phyloP scores from a whole-genome alignment of 148 eudicot genomes.

The Spergularia marina region DNA sequence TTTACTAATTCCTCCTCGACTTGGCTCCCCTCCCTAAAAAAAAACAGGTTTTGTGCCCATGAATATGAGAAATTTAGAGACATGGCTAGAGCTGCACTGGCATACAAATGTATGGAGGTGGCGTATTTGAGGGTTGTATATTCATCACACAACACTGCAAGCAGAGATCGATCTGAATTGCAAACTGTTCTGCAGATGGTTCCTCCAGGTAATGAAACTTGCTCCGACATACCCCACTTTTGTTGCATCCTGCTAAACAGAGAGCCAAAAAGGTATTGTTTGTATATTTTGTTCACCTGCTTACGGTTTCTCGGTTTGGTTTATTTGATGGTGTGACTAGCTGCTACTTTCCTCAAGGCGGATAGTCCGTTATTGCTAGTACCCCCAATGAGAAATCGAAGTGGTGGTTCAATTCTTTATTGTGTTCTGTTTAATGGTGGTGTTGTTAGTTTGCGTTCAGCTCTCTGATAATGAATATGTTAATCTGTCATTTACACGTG shows the following conservation, averaged over 20 bases:
- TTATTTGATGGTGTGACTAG: background rate
- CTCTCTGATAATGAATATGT: no score
- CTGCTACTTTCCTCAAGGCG: background rate
- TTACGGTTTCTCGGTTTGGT: background rate
- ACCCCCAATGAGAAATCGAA: no score
- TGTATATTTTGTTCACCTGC: background rate
- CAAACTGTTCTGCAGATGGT: slow-evolving; percentile 67
- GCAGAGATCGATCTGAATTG: slow-evolving; percentile 73
- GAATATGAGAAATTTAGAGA: slow-evolving; percentile 84
- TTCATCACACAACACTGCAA: slow-evolving; percentile 55
- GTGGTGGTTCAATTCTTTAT: no score
- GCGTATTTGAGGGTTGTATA: slow-evolving; percentile 81
- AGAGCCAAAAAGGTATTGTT: no score
- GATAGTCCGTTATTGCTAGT: background rate
- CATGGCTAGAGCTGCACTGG: slow-evolving; percentile 93
- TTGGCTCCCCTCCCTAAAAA: slow-evolving; percentile 3
- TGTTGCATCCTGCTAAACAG: background rate
- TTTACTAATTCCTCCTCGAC: slow-evolving; percentile 4
- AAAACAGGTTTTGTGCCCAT: slow-evolving; percentile 72
- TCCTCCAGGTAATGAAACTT: slow-evolving; percentile 60
- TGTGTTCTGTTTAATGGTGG: no score
- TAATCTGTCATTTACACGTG: no score
- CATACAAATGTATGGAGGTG: slow-evolving; percentile 91
- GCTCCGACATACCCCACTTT: background rate
- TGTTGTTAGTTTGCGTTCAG: no score